Evolutionary conservation across 2,329 filamentous ascomycete species (phyloP), one percentile per base, ranked within the genome.

Genomic region (Colletotrichum spaethianum): DNA sequence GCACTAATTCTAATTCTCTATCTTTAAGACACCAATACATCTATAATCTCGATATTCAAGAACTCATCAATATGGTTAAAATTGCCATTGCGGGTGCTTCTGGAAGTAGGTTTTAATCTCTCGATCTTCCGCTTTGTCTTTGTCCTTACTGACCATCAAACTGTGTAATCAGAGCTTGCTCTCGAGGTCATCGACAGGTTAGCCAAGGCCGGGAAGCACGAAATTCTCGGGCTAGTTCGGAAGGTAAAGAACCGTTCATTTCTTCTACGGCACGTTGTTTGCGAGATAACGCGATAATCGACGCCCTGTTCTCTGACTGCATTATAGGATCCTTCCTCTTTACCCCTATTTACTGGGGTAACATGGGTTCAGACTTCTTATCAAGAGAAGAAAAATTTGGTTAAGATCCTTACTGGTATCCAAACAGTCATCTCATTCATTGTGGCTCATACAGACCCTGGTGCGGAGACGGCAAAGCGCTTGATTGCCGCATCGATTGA

Each of bases 401-500:
- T 78, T 0, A 55, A 78, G 4, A 76, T 79, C 0, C 79, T 91
- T 1, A 67, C 75, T 18, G 88, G 87, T 9, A 80, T 85, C 0
- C 83, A 91, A 59, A 88, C 86, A 0, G 79, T 91, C 5, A 78
- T 90, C 1, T 89, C 86, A 2, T 90, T 90, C 75, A 76, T 88
- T 20, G 75, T 83, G 9, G 73, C 80, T 1, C 76, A 82, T 2
- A 75, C 76, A 0, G 81, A 83, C 64, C 75, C 76, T 2, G 74
- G 77, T 1, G 74, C 83, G 50, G 78, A 78, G n/a, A 78, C 86
- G 0, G 89, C 92, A 75, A 84, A 83, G 73, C 85, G 84, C 40
- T 80, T 92, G 55, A 88, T 92, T 64, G 88, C 92, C 70, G 90
- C 90, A 1, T 84, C 88, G 9, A 83, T 90, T 50, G 82, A 82